Evolutionary conservation across 345 rosid species (phyloP).

Genomic region (Syzygium grande): DNA sequence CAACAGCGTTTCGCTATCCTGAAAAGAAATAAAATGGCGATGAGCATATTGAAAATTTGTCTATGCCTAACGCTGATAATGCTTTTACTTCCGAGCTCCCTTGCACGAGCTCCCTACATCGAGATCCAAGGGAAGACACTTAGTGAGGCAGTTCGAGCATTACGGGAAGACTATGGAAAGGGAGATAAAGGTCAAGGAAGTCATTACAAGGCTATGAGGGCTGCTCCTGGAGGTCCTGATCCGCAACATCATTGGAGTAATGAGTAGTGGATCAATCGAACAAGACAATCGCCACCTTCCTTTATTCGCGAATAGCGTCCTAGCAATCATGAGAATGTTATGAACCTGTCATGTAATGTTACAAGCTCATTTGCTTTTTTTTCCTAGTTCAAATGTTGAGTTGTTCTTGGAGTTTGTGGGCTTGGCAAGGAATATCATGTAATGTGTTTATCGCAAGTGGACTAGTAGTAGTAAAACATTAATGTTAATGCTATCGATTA

Average conservation of each 20-base stretch:
- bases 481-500: not conserved
- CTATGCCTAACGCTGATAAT: not conserved
- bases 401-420: not conserved
- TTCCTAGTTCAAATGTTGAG: not conserved
- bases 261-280: not conserved
- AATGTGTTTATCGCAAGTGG: not conserved
- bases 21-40: not conserved
- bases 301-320: not conserved
- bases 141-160: not conserved
- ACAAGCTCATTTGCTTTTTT: too few relatives aligned
- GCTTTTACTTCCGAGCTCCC: not conserved
- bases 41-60: not conserved
- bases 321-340: not conserved
- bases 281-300: not conserved
- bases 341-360: too few relatives aligned
- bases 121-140: not conserved
- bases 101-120: not conserved
- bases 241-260: not conserved
- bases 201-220: not conserved
- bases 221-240: conserved; percentile 1
- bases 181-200: not conserved
- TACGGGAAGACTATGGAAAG: not conserved
- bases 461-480: not conserved
- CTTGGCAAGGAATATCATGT: too few relatives aligned
- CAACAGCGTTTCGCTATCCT: not conserved